Evolutionary conservation across 2,329 filamentous ascomycete genomes (phyloP), one percentile per base, ranked within the genome.

Genomic region (Microcera coccophila): DNA sequence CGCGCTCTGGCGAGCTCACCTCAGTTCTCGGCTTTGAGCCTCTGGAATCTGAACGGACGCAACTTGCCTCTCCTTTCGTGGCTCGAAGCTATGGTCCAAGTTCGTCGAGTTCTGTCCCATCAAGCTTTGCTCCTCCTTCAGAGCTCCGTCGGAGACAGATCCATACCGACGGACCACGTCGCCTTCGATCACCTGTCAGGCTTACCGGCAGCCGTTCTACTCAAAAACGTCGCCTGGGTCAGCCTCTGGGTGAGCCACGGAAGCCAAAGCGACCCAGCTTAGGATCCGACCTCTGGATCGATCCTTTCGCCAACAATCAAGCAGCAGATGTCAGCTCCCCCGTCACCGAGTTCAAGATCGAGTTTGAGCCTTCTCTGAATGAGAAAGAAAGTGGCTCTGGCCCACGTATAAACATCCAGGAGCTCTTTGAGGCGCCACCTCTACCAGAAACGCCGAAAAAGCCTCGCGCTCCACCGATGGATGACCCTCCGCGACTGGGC

Each of bases 11-110:
- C 42, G 22, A 32, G 24, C 17, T 42, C 31, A 10, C 38, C 35
- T n/a, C 35, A 36, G 14, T 38, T 40, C 17, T 36, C 32, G 52
- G 44, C 17, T 31, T 46, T n/a, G 54, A 53, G 21, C 51, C 54
- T 18, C 45, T 60, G 16, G 55, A 52, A 41, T 54, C 52, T 2
- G 55, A 53, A 36, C 53, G 62, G 35, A 58, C 61, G 10, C 69
- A 71, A 3, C 68, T 79, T 3, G 75, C 71, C 2, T 80, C 78
- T 3, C 77, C 78, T 0, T 81, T 82, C 46, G 64, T 69, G 16
- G 71, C 77, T 22, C 74, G 69, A 47, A 83, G 78, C 51, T 83
- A 83, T 50, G 80, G 80, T 0, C 80, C 79, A 2, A 82, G 76
- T 61, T 79, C 78, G 11, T 80, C 79, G 4, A 68, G 63, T 15